Conservation (phyloP, 139 green algal species). For the Tetradesmus obliquus region DNA sequence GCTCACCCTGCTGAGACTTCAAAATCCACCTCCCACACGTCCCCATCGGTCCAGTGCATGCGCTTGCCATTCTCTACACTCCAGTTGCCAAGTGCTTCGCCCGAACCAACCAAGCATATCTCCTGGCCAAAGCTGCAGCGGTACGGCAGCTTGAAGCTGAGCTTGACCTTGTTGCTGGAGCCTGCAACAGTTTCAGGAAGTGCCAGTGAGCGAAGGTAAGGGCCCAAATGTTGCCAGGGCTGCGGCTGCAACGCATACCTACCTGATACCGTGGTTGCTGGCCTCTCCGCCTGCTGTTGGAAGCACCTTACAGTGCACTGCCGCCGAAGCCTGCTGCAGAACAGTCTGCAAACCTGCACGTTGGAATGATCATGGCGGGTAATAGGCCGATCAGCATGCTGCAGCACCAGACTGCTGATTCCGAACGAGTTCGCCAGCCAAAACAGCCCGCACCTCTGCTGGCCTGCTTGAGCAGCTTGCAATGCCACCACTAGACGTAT, state of each 20-base stretch:
- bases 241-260: background rate
- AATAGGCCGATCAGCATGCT: background rate
- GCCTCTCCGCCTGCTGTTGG: background rate
- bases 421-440: background rate
- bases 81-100: constrained; percentile 58
- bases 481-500: constrained; percentile 15
- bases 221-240: background rate
- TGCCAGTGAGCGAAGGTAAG: background rate
- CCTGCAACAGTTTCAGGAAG: background rate
- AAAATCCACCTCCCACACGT: constrained; percentile 60
- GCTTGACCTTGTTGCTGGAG: constrained; percentile 38
- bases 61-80: constrained; percentile 16
- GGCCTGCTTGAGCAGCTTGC: background rate
- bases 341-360: background rate
- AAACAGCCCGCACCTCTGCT: constrained; percentile 1
- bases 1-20: constrained; percentile 53
- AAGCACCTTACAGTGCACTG: constrained; percentile 22
- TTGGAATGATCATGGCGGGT: background rate
- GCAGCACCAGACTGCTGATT: background rate
- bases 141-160: constrained; percentile 49
- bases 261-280: constrained; percentile 23
- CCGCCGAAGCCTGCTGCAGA: constrained; percentile 1
- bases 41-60: constrained; percentile 67
- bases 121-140: constrained; percentile 50
- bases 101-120: constrained; percentile 57